Evolutionary conservation across 164 flowering plant species (phyloP).

Genomic region (grape (Vitis vinifera)): DNA sequence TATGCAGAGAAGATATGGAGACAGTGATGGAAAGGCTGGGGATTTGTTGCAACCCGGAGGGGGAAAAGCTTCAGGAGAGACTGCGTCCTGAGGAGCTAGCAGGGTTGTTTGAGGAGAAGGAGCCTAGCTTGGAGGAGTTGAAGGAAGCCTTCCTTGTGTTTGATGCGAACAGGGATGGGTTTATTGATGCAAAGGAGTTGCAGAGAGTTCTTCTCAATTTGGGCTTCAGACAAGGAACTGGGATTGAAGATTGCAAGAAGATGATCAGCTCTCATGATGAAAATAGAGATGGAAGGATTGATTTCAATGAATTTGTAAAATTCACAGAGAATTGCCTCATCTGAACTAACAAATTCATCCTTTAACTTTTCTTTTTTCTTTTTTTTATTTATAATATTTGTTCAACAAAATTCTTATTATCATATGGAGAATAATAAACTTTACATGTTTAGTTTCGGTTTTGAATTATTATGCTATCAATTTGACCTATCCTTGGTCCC

Average conservation of each 20-base stretch:
- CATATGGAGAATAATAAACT: too few relatives aligned
- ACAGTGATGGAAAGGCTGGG: slow-evolving; percentile 37
- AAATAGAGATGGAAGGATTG: slow-evolving; percentile 38
- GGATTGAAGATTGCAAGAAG: slow-evolving; percentile 27
- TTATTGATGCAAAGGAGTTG: slow-evolving; percentile 43
- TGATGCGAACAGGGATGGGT: slow-evolving; percentile 47
- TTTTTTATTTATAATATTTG: too few relatives aligned
- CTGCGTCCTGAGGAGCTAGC: slow-evolving; percentile 25
- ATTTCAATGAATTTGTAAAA: slow-evolving; percentile 36
- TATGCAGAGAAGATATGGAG: slow-evolving; percentile 35
- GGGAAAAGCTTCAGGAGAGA: slow-evolving; percentile 18
- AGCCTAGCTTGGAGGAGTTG: slow-evolving; percentile 42
- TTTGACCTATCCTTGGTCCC: too few relatives aligned
- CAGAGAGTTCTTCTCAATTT: slow-evolving; percentile 36
- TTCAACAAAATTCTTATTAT: too few relatives aligned
- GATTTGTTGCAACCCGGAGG: slow-evolving; percentile 22
- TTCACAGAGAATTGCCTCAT: slow-evolving; percentile 34
- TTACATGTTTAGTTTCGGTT: too few relatives aligned
- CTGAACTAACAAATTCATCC: slow-evolving; percentile 17
- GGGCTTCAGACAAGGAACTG: slow-evolving; percentile 29
- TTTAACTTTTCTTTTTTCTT: background rate
- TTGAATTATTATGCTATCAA: too few relatives aligned
- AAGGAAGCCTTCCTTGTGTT: slow-evolving; percentile 42
- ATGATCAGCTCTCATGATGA: slow-evolving; percentile 34
- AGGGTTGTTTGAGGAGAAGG: slow-evolving; percentile 39